Percentiles rank a stretch among this genome's conserved stretches.
phyloP scores from a whole-genome alignment of 2,329 filamentous ascomycete genomes.

The Zymoseptoria passerinii region DNA sequence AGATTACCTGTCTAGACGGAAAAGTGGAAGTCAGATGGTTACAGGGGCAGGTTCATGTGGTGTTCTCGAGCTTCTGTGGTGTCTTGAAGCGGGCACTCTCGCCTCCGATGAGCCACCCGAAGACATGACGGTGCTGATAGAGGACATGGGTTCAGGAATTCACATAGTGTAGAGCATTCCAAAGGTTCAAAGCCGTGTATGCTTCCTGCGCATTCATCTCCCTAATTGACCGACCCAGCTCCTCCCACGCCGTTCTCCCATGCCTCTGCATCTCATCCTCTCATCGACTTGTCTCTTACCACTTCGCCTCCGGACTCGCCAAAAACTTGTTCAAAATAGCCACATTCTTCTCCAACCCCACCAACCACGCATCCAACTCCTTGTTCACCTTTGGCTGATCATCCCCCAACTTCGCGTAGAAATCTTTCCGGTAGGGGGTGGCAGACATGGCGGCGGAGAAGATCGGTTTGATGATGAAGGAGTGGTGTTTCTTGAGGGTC shows the following conservation, averaged over 20 bases:
- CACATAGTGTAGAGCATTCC: not conserved
- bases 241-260: not conserved
- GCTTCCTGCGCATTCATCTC: not conserved
- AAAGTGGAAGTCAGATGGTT: slow-evolving; percentile 56
- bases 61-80: slow-evolving; percentile 84
- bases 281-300: slow-evolving; percentile 15
- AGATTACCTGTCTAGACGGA: slow-evolving; percentile 31
- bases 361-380: slow-evolving; percentile 64
- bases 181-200: not conserved
- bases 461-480: slow-evolving; percentile 79
- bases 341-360: slow-evolving; percentile 69
- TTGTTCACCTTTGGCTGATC: slow-evolving; percentile 53
- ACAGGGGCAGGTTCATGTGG: slow-evolving; percentile 60
- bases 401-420: slow-evolving; percentile 77
- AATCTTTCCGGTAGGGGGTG: slow-evolving; percentile 86
- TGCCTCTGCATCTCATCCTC: not conserved
- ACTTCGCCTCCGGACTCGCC: slow-evolving; percentile 42
- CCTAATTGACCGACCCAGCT: not conserved
- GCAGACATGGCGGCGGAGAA: slow-evolving; percentile 91
- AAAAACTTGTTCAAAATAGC: slow-evolving; percentile 63
- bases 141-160: too few species aligned
- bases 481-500: slow-evolving; percentile 89
- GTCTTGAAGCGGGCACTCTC: slow-evolving; percentile 51
- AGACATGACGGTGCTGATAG: not conserved
- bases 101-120: not conserved